Conservation (phyloP, 495 filamentous ascomycete species). For the Aspergillus sparsus region DNA sequence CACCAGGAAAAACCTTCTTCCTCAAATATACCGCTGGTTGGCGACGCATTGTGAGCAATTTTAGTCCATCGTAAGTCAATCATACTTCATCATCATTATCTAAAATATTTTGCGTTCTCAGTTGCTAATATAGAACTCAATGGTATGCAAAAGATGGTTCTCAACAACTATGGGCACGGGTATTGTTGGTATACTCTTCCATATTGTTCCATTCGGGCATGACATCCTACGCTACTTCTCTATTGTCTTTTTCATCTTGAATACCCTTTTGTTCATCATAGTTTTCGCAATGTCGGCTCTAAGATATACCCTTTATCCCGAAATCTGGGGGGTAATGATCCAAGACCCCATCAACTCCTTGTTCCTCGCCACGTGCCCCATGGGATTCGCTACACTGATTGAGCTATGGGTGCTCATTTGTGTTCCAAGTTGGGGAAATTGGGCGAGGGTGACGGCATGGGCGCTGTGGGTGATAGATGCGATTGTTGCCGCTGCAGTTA, state of each 20-base stretch:
- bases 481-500: conserved; percentile 38
- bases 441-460: conserved; percentile 40
- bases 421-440: conserved; percentile 45
- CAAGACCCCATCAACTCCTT: conserved; percentile 47
- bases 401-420: conserved; percentile 49
- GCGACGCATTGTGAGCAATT: conserved; percentile 48
- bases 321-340: conserved; percentile 49
- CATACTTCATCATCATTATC: not conserved
- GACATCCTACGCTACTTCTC: conserved; percentile 42
- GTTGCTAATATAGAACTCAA: conserved; percentile 7
- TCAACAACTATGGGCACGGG: conserved; percentile 53
- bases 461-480: conserved; percentile 51
- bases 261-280: conserved; percentile 42
- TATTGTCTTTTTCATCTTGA: conserved; percentile 47
- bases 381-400: conserved; percentile 54
- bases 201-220: conserved; percentile 41
- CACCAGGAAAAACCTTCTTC: not conserved
- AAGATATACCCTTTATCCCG: conserved; percentile 49
- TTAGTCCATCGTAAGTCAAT: conserved; percentile 47
- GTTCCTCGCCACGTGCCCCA: conserved; percentile 50
- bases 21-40: conserved; percentile 35
- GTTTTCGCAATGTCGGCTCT: conserved; percentile 35
- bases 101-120: not conserved
- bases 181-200: conserved; percentile 48
- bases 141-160: conserved; percentile 38